phyloP scores from a whole-genome alignment of 2,329 filamentous ascomycete species.

The Leptodontidium sp. region DNA sequence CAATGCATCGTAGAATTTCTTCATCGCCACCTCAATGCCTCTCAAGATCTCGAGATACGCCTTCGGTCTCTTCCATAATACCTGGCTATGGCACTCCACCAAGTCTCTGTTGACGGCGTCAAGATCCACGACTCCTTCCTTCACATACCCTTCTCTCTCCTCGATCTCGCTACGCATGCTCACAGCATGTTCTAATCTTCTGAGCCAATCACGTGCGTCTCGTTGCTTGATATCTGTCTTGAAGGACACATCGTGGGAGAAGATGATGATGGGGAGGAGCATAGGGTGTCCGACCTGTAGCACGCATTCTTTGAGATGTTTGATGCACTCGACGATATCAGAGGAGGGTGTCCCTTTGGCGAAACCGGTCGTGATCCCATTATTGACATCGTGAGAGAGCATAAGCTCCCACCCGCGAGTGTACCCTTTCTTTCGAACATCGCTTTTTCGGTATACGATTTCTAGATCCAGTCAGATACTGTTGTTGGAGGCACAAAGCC shows the following conservation, averaged over 20 bases:
- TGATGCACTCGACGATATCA: conserved; percentile 59
- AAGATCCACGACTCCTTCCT: conserved; percentile 60
- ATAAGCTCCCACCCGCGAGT: conserved; percentile 72
- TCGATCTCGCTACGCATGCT: conserved; percentile 59
- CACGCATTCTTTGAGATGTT: conserved; percentile 60
- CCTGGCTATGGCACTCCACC: conserved; percentile 70
- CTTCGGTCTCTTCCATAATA: conserved; percentile 70
- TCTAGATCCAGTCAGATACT: conserved; percentile 50
- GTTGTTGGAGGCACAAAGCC: neutral
- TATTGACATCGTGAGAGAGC: conserved; percentile 65
- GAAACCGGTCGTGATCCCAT: conserved; percentile 65
- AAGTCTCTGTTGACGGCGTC: conserved; percentile 68
- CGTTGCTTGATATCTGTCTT: conserved; percentile 69
- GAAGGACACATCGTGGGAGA: conserved; percentile 64
- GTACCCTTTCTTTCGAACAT: conserved; percentile 69
- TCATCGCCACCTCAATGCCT: conserved; percentile 55
- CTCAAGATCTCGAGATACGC: conserved; percentile 64
- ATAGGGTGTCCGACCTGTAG: conserved; percentile 65
- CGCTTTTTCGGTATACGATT: conserved; percentile 70
- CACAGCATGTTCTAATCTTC: conserved; percentile 67
- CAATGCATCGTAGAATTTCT: conserved; percentile 31
- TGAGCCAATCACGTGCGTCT: conserved; percentile 67
- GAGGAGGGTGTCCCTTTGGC: conserved; percentile 68
- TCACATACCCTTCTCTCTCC: conserved; percentile 58
- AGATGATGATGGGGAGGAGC: conserved; percentile 66